phyloP scores from a whole-genome alignment of 2,329 filamentous ascomycete genomes.

The Pezicula neosporulosa region DNA sequence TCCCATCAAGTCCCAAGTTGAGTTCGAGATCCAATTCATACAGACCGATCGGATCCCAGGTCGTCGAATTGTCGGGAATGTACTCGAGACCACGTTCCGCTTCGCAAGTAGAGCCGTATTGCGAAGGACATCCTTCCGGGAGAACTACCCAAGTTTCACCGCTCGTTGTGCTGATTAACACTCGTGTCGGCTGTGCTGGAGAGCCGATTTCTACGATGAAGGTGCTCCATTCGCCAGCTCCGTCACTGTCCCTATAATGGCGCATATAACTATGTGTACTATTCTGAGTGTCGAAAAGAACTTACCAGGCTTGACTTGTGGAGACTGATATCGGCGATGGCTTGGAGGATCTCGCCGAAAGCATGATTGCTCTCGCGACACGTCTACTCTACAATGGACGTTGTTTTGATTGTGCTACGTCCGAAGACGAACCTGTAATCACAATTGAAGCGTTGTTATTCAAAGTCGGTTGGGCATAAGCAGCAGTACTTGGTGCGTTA shows the following conservation, averaged over 20 bases:
- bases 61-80: slow-evolving; percentile 1
- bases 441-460: neutral
- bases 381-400: too few species aligned
- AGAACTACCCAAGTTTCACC: slow-evolving; percentile 29
- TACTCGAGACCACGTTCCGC: slow-evolving; percentile 2
- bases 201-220: slow-evolving; percentile 33
- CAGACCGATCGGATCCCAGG: neutral
- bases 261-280: neutral
- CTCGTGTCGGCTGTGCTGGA: slow-evolving; percentile 32
- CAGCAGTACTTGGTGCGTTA: too few species aligned
- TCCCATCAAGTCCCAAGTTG: slow-evolving; percentile 11
- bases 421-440: too few species aligned
- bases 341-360: neutral
- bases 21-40: slow-evolving; percentile 8
- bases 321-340: slow-evolving; percentile 7
- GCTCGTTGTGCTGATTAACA: slow-evolving; percentile 35
- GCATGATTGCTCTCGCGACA: neutral
- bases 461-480: too few species aligned
- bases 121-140: slow-evolving; percentile 2
- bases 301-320: slow-evolving; percentile 8
- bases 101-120: slow-evolving; percentile 3
- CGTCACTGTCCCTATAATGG: slow-evolving; percentile 6
- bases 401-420: too few species aligned
- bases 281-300: neutral
- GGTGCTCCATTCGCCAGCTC: slow-evolving; percentile 33